Evolutionary conservation across 306 rosid species (phyloP).

Genomic region (Ochetophila trinervis): DNA sequence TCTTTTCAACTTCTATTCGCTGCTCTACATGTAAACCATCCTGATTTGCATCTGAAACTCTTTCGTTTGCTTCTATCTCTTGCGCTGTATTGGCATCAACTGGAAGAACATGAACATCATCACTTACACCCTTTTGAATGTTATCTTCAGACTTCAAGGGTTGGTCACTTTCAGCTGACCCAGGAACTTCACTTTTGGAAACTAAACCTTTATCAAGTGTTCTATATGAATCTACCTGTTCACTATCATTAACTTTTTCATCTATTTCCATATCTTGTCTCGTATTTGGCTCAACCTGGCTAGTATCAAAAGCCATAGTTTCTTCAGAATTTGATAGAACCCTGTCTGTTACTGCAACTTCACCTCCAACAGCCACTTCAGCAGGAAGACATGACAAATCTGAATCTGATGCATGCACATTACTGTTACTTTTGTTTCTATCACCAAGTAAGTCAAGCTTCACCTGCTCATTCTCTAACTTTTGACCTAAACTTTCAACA

Average conservation of each 20-base stretch:
- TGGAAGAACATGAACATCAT: constrained; percentile 24
- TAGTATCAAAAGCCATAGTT: constrained; percentile 2
- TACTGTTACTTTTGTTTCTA: constrained; percentile 12
- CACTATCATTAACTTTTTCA: constrained; percentile 17
- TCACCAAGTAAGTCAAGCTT: constrained; percentile 26
- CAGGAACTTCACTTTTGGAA: constrained; percentile 15
- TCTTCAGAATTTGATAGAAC: constrained; percentile 23
- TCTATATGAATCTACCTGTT: constrained; percentile 14
- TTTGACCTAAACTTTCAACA: constrained; percentile 20
- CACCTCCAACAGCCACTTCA: constrained; percentile 30
- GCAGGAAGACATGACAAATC: constrained; percentile 17
- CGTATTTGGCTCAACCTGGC: constrained; percentile 14
- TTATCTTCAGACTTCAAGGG: constrained; percentile 10
- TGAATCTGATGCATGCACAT: constrained; percentile 10
- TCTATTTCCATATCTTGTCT: constrained; percentile 30
- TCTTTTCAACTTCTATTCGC: constrained; percentile 24
- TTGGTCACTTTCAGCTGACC: constrained; percentile 11
- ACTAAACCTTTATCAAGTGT: background rate
- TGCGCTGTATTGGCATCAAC: constrained; percentile 11
- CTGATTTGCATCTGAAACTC: constrained; percentile 19
- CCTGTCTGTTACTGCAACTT: constrained; percentile 16
- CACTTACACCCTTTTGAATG: constrained; percentile 15
- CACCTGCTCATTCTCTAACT: constrained; percentile 30
- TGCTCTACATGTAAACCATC: constrained; percentile 4
- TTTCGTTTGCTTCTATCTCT: constrained; percentile 25